Evolutionary conservation across 768 basidiomycete genomes (phyloP).

Genomic region (Lactarius hengduanensis): DNA sequence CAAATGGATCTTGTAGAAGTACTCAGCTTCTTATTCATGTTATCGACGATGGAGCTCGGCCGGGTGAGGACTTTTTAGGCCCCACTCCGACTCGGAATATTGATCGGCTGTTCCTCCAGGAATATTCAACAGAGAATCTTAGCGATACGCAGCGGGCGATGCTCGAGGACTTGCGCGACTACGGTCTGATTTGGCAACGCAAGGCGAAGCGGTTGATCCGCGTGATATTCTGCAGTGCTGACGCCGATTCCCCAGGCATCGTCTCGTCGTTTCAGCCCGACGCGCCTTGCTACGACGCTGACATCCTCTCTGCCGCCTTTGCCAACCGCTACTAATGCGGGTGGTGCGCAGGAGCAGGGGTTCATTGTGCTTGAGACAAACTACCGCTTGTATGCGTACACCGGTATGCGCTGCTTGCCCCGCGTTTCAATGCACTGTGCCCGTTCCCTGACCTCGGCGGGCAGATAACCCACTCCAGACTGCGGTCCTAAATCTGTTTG

Average conservation of each 20-base stretch:
- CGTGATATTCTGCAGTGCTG: neutral
- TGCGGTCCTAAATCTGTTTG: conserved; percentile 92
- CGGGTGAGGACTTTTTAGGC: conserved; percentile 50
- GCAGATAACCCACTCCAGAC: conserved; percentile 94
- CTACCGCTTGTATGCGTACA: conserved; percentile 97
- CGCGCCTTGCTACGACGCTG: conserved; percentile 89
- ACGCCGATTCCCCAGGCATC: conserved; percentile 47
- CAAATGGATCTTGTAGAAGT: conserved; percentile 93
- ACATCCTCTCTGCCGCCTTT: conserved; percentile 87
- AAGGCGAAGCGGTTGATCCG: conserved; percentile 44
- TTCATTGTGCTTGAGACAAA: conserved; percentile 98
- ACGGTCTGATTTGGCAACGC: conserved; percentile 90
- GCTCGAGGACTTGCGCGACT: conserved; percentile 89
- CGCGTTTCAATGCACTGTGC: neutral
- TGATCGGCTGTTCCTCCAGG: conserved; percentile 46
- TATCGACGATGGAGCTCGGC: conserved; percentile 95
- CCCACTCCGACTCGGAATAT: conserved; percentile 16
- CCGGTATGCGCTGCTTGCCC: conserved; percentile 52
- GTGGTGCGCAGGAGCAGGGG: conserved; percentile 67
- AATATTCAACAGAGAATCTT: conserved; percentile 83
- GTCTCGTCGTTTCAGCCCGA: conserved; percentile 87
- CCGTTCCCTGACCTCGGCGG: conserved; percentile 18
- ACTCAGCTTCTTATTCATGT: conserved; percentile 92
- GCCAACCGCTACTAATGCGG: conserved; percentile 56
- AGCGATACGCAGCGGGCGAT: conserved; percentile 80